phyloP scores from a whole-genome alignment of 176 grass and related monocot genomes.

The Cymbopogon citratus region DNA sequence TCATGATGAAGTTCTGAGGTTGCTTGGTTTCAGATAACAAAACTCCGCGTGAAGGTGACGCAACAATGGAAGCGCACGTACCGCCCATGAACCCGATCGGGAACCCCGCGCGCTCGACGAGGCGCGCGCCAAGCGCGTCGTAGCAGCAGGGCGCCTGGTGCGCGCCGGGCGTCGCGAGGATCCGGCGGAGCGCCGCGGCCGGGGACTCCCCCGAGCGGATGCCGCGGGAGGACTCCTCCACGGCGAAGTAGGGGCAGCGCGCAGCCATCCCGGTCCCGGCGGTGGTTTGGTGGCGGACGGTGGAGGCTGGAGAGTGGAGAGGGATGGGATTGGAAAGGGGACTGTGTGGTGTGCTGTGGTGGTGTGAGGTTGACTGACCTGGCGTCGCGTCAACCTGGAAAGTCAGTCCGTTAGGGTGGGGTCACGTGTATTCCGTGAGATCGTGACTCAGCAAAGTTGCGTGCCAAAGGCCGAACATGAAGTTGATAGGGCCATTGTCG shows the following conservation, averaged over 20 bases:
- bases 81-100: slow-evolving; percentile 78
- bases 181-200: slow-evolving; percentile 50
- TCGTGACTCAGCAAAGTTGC: too few relatives aligned
- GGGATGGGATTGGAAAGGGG: not conserved
- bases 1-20: not conserved
- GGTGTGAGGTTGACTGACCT: not conserved
- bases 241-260: slow-evolving; percentile 31
- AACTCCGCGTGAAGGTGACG: not conserved
- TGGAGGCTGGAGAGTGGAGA: not conserved
- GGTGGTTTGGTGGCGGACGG: not conserved
- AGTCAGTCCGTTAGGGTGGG: too few relatives aligned
- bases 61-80: slow-evolving; percentile 10
- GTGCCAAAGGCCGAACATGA: too few relatives aligned
- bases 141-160: slow-evolving; percentile 90
- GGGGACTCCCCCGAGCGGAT: slow-evolving; percentile 30
- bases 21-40: not conserved
- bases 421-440: too few relatives aligned
- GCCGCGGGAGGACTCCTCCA: slow-evolving; percentile 17
- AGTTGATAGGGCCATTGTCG: too few relatives aligned
- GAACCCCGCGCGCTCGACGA: slow-evolving; percentile 73
- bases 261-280: slow-evolving; percentile 15
- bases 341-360: not conserved
- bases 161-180: slow-evolving; percentile 60
- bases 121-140: slow-evolving; percentile 81
- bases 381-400: not conserved